These are phyloP conservation scores for Penicillium sp. DNA, from an alignment of 2,329 filamentous ascomycete species.

Conservation along the genomic window DNA sequence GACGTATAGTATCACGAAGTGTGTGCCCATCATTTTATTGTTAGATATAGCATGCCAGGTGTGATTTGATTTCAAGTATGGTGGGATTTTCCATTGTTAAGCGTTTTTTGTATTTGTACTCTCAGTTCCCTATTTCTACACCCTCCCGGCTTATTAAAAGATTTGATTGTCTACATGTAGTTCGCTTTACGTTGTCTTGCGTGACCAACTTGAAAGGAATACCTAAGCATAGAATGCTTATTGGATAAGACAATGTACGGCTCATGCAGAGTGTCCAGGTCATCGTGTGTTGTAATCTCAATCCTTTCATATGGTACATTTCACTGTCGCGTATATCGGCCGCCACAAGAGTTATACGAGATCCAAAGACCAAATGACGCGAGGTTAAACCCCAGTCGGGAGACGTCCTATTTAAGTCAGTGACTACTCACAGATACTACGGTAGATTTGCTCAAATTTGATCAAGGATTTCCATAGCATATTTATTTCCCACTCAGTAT, in stretches of 20 bases:
- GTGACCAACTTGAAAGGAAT: no score
- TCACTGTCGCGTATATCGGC: background rate
- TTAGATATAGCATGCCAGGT: no score
- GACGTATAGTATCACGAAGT: no score
- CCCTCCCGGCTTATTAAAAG: no score
- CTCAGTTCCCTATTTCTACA: no score
- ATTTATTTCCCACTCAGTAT: conserved; percentile 1
- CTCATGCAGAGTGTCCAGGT: background rate
- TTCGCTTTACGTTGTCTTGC: no score
- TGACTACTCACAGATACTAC: background rate
- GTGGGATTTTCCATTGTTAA: no score
- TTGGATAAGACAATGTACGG: background rate
- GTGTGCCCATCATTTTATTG: background rate
- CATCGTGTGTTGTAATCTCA: background rate
- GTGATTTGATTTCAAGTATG: no score
- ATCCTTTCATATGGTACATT: background rate
- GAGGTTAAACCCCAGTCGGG: background rate
- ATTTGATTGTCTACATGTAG: no score
- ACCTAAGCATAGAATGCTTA: no score
- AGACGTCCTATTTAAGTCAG: background rate
- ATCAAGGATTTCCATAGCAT: background rate
- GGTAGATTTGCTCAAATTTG: background rate
- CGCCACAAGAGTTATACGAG: background rate
- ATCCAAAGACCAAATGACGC: background rate
- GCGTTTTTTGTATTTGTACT: no score